phyloP scores from a whole-genome alignment of 163 green algal species.

The Botryococcus braunii region DNA sequence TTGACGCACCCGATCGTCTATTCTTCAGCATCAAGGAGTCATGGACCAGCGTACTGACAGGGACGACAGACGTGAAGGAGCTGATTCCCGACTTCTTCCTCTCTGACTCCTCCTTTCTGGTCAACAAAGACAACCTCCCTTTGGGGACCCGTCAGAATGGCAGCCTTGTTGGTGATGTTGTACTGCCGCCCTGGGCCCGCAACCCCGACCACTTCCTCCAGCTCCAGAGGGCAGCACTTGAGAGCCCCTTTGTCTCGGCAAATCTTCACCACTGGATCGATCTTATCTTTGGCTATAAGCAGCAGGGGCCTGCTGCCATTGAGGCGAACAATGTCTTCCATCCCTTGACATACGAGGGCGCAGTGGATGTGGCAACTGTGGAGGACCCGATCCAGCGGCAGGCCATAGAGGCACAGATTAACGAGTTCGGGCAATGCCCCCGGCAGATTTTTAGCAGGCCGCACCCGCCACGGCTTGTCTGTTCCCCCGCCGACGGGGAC shows the following conservation, averaged over 20 bases:
- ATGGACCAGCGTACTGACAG: conserved; percentile 73
- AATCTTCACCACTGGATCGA: conserved; percentile 95
- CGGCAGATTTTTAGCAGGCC: conserved; percentile 74
- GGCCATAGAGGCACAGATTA: conserved; percentile 50
- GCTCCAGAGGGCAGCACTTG: conserved; percentile 71
- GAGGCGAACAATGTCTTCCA: conserved; percentile 93
- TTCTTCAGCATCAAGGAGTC: conserved; percentile 70
- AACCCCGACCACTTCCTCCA: conserved; percentile 65
- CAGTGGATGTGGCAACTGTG: conserved; percentile 35
- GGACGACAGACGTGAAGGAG: conserved; percentile 89
- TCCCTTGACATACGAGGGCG: conserved; percentile 86
- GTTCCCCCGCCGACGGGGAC: conserved; percentile 12
- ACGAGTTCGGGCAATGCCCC: conserved; percentile 93
- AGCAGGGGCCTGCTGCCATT: conserved; percentile 63
- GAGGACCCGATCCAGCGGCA: conserved; percentile 38
- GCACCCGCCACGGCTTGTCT: conserved; percentile 70
- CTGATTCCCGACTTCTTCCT: conserved; percentile 97
- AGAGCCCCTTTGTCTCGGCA: conserved; percentile 73
- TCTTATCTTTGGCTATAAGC: conserved; percentile 90
- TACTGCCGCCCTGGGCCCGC: conserved; percentile 80
- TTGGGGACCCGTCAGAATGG: conserved; percentile 65
- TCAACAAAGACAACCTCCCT: conserved; percentile 53
- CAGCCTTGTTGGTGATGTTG: conserved; percentile 70
- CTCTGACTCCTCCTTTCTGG: conserved; percentile 50
- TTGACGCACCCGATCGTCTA: conserved; percentile 90